Conservation (phyloP, 108 stramenopile species). For the Cyclostephanos invisitatus region DNA sequence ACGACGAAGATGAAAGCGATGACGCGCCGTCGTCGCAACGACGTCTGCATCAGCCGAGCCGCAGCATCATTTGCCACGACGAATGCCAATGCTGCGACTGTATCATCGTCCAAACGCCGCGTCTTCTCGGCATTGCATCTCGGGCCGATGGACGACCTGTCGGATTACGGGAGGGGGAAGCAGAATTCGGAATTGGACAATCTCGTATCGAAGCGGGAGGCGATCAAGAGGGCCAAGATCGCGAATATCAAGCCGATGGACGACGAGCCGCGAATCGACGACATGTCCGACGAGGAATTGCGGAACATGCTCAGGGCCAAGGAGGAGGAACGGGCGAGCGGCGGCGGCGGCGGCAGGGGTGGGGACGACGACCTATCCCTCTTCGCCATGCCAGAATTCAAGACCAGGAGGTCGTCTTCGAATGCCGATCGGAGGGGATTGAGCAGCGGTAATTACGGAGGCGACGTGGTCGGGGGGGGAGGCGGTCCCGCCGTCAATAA, state of each 20-base stretch:
- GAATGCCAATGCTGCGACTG: too few relatives aligned
- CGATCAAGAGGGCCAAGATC: conserved; percentile 13
- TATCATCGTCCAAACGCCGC: too few relatives aligned
- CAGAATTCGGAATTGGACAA: conserved; percentile 30
- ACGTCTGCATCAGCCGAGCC: too few relatives aligned
- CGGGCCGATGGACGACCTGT: conserved; percentile 14
- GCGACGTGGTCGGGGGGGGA: conserved; percentile 7
- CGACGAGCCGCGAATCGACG: conserved; percentile 22
- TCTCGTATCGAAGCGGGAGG: conserved; percentile 35
- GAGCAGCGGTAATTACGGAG: conserved; percentile 12
- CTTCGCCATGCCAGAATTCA: not conserved
- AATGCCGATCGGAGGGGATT: not conserved
- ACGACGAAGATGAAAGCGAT: too few relatives aligned
- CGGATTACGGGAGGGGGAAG: conserved; percentile 19
- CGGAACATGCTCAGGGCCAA: conserved; percentile 41
- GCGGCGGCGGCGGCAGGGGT: conserved; percentile 3
- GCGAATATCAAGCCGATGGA: conserved; percentile 45
- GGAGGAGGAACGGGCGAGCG: conserved; percentile 5
- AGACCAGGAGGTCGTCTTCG: not conserved
- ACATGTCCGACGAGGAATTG: conserved; percentile 52
- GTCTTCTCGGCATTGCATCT: conserved; percentile 28
- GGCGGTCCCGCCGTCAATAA: not conserved
- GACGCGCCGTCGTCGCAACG: too few relatives aligned
- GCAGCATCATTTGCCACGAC: too few relatives aligned
- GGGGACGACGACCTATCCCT: not conserved